These are phyloP conservation scores for Cytospora piceicola DNA, from an alignment of 2,329 filamentous ascomycete genomes.

Conservation along the genomic window DNA sequence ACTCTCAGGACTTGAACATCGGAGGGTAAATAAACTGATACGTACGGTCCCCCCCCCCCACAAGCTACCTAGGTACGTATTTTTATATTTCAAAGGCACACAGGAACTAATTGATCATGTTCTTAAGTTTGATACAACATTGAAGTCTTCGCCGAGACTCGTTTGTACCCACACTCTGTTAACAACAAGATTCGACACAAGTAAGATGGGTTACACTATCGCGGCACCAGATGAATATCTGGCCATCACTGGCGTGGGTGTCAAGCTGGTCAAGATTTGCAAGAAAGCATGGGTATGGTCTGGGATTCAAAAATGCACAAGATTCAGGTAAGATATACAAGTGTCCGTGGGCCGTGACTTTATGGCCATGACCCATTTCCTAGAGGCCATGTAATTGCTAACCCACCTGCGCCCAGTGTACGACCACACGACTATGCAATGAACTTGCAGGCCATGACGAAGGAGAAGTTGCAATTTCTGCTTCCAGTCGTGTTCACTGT, in stretches of 20 bases:
- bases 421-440: conserved; percentile 82
- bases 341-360: background rate
- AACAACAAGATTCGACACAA: background rate
- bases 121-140: too few species aligned
- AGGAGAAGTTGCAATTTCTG: conserved; percentile 82
- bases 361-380: background rate
- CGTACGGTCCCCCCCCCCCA: too few species aligned
- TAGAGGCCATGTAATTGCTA: conserved; percentile 32
- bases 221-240: conserved; percentile 82
- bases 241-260: conserved; percentile 79
- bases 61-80: too few species aligned
- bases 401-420: conserved; percentile 52
- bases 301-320: conserved; percentile 66
- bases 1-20: background rate
- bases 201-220: conserved; percentile 57
- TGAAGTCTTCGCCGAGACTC: background rate
- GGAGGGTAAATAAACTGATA: too few species aligned
- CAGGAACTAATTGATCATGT: too few species aligned
- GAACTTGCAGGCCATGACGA: conserved; percentile 84
- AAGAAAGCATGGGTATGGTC: conserved; percentile 77
- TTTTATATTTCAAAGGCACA: too few species aligned
- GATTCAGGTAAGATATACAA: conserved; percentile 45
- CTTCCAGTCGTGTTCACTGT: conserved; percentile 86
- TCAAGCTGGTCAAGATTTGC: conserved; percentile 74
- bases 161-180: background rate